A percentile compares a stretch with the other conserved stretches of the same genome.
Conservation (phyloP, 1,139 yeast genomes). For the Kodamaea suecica region DNA sequence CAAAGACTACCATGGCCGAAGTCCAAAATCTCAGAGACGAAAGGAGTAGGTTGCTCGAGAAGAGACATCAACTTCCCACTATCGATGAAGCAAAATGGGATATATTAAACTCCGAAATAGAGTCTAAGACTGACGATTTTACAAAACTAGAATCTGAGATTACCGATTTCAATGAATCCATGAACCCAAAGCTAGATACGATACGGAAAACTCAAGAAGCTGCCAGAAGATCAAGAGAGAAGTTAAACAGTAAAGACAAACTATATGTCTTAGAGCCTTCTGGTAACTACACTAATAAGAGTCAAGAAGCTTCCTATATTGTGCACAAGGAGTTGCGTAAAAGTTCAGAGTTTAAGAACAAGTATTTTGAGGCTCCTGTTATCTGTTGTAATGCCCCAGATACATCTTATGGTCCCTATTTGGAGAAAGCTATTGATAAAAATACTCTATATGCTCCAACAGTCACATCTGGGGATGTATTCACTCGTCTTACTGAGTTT, state of each 20-base stretch:
- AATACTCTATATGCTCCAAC: constrained; percentile 53
- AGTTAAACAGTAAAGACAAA: constrained; percentile 50
- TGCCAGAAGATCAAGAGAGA: constrained; percentile 18
- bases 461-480: constrained; percentile 40
- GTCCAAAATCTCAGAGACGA: constrained; percentile 20
- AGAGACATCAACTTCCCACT: constrained; percentile 7
- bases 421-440: constrained; percentile 57
- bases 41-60: constrained; percentile 10
- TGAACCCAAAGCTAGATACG: constrained; percentile 8
- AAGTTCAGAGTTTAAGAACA: constrained; percentile 29
- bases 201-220: constrained; percentile 8
- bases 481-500: constrained; percentile 35
- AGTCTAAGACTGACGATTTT: constrained; percentile 1
- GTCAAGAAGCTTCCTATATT: constrained; percentile 22
- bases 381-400: constrained; percentile 58
- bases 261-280: constrained; percentile 39
- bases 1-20: constrained; percentile 24
- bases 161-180: not conserved
- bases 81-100: constrained; percentile 12
- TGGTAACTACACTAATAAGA: constrained; percentile 24
- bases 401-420: constrained; percentile 46
- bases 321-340: constrained; percentile 33
- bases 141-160: constrained; percentile 17
- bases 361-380: constrained; percentile 74
- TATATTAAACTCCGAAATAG: constrained; percentile 22